Conservation (phyloP, 1,139 yeast species). For the Yamadazyma sp. region DNA sequence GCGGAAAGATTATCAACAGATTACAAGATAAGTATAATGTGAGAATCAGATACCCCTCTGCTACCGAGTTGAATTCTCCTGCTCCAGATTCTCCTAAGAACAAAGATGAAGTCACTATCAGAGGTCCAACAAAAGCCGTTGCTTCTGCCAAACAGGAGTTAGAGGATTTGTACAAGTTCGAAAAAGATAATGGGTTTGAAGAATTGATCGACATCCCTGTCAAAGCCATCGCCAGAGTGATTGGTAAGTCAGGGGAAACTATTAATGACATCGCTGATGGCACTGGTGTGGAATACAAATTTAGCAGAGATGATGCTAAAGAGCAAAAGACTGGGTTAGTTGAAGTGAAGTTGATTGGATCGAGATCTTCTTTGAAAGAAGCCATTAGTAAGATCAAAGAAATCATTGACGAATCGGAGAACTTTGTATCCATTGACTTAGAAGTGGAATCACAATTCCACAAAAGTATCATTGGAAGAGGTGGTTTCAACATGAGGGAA, state of each 20-base stretch:
- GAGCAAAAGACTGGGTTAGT: conserved; percentile 47
- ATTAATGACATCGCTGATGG: conserved; percentile 83
- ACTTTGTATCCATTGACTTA: conserved; percentile 59
- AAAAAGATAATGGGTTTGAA: conserved; percentile 80
- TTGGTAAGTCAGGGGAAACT: conserved; percentile 86
- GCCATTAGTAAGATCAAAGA: conserved; percentile 66
- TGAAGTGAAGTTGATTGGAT: conserved; percentile 74
- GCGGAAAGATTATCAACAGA: conserved; percentile 79
- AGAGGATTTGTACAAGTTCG: conserved; percentile 79
- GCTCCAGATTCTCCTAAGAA: conserved; percentile 38
- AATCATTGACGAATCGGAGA: conserved; percentile 67
- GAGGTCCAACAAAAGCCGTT: conserved; percentile 92
- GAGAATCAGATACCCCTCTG: conserved; percentile 69
- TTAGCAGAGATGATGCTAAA: conserved; percentile 48
- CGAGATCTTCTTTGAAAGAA: conserved; percentile 73
- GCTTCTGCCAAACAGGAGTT: conserved; percentile 84
- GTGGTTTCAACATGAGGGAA: conserved; percentile 73
- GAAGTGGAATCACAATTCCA: conserved; percentile 79
- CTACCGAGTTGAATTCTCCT: conserved; percentile 26
- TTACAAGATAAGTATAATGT: conserved; percentile 89
- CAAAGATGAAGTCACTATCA: conserved; percentile 70
- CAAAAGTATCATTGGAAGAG: conserved; percentile 77
- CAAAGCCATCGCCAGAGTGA: conserved; percentile 75
- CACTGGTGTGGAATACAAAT: conserved; percentile 73
- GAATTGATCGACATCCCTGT: conserved; percentile 65